A percentile compares a stretch with the other conserved stretches of the same genome.
Conservation (phyloP, 768 basidiomycete genomes). For the Ephemerocybe angulata region DNA sequence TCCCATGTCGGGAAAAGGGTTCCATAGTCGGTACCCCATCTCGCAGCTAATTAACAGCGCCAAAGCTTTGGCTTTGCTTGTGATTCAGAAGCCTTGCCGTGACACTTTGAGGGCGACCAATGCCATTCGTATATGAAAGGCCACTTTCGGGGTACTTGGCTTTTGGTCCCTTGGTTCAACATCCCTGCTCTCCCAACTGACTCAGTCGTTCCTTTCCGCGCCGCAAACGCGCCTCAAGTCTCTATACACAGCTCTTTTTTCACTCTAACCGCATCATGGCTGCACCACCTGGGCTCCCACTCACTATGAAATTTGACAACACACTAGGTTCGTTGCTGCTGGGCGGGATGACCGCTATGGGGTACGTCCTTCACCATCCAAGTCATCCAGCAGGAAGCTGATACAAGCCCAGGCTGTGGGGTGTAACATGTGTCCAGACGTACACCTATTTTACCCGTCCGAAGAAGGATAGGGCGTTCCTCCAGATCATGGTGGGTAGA, state of each 20-base stretch:
- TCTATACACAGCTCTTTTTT: not conserved
- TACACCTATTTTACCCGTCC: slow-evolving; percentile 45
- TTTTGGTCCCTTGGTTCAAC: not conserved
- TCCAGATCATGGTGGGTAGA: slow-evolving; percentile 37
- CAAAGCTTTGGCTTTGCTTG: not conserved
- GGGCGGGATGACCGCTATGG: slow-evolving; percentile 50
- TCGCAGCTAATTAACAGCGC: not conserved
- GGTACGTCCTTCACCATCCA: slow-evolving; percentile 38
- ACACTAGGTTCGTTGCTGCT: slow-evolving; percentile 54
- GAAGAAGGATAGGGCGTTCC: slow-evolving; percentile 26
- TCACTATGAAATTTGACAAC: slow-evolving; percentile 33
- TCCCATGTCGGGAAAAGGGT: not conserved
- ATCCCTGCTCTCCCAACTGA: not conserved
- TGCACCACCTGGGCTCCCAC: not conserved
- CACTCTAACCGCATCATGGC: not conserved
- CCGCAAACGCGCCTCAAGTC: not conserved
- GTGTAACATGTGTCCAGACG: slow-evolving; percentile 52
- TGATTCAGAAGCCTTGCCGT: not conserved
- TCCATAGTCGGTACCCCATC: not conserved
- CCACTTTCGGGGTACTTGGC: not conserved
- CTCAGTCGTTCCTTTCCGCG: not conserved
- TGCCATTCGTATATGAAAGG: not conserved
- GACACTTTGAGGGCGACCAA: not conserved
- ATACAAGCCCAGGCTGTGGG: slow-evolving; percentile 38
- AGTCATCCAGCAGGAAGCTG: no score